Conservation (phyloP, 805 yeast genomes). For the Ascoidea rubescens region DNA sequence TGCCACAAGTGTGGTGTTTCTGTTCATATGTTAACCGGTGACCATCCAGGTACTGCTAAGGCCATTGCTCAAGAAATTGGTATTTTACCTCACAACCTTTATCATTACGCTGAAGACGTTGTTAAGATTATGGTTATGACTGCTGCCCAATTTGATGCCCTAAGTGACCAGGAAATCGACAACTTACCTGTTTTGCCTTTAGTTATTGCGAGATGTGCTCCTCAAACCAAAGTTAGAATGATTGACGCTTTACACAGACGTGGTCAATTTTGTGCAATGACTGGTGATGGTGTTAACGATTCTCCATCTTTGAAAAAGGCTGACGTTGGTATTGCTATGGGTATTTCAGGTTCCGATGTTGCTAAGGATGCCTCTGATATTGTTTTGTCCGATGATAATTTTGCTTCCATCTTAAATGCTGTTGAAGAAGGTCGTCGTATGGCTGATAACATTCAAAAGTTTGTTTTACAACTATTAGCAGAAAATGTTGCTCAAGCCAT, state of each 20-base stretch:
- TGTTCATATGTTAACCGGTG: slow-evolving; percentile 76
- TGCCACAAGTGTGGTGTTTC: slow-evolving; percentile 68
- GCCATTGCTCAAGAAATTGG: slow-evolving; percentile 79
- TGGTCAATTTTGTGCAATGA: slow-evolving; percentile 60
- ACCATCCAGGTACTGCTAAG: slow-evolving; percentile 63
- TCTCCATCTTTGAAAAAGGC: slow-evolving; percentile 66
- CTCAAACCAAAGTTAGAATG: slow-evolving; percentile 70
- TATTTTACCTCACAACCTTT: slow-evolving; percentile 48
- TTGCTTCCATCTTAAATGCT: slow-evolving; percentile 66
- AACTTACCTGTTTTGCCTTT: slow-evolving; percentile 51
- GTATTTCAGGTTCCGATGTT: slow-evolving; percentile 67
- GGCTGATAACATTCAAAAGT: slow-evolving; percentile 68
- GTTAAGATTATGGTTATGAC: slow-evolving; percentile 62
- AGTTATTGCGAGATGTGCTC: slow-evolving; percentile 75
- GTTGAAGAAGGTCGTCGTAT: slow-evolving; percentile 72
- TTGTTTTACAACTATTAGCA: slow-evolving; percentile 58
- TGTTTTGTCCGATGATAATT: slow-evolving; percentile 63
- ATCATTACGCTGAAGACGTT: slow-evolving; percentile 40
- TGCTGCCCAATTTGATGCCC: slow-evolving; percentile 54
- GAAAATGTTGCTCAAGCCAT: slow-evolving; percentile 63
- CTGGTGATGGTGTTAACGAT: slow-evolving; percentile 77
- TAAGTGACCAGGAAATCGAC: slow-evolving; percentile 50
- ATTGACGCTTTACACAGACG: slow-evolving; percentile 62
- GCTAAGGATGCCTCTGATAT: slow-evolving; percentile 78
- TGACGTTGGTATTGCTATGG: slow-evolving; percentile 80